Base-by-base conservation (phyloP, 2,329 filamentous ascomycete species). In the Penicillium brevicompactum region DNA sequence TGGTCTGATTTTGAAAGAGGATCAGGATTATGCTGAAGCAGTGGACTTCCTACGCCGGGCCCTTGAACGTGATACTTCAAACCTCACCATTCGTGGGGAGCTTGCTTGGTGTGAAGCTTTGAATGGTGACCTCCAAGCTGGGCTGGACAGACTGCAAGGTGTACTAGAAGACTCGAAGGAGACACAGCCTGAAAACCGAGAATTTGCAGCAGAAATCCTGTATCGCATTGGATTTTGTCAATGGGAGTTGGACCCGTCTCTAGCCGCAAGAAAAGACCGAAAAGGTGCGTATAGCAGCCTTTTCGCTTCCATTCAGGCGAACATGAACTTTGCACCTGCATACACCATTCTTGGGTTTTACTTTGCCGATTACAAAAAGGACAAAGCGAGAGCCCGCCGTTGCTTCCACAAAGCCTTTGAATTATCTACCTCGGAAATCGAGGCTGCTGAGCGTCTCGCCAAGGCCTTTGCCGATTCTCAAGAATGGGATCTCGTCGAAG, bases 381-480 rank as follows among this genome's bases (percentile, higher is more conserved):
- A 97, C 72, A 91, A 87, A 73, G 89, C 87, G 67, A 83, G 95
- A 68, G 91, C 93, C 8, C 84, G 90, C n/a, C 87, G 90, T 60
- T 97, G 93, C 70, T 97, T 97, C 67, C 91, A 97, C 66, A 97
- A 97, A 71, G 94, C 94, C 0, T 90, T 99, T 47, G 94, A 99
- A 72, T 78, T 99, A 3, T 99, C 94, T 0, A 79, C 91, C 0
- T 87, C 90, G 0, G 94, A 99, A 70, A 84, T 96, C 1, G 82
- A 88, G 63, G 91, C 94, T 34, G 94, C 94, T 0, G 91, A 97
- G 72, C 85, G 91, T 27, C 82, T 99, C 14, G 92, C 94, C 1
- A 84, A 85, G 56, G 87, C 87, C 0, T 99, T 97, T 71, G 93
- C 95, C 0, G 87, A 96, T 51, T 87, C 92, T 62, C 87, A 90